Conservation (phyloP, 2,329 filamentous ascomycete species). For the Neophaeococcomyces aloes region DNA sequence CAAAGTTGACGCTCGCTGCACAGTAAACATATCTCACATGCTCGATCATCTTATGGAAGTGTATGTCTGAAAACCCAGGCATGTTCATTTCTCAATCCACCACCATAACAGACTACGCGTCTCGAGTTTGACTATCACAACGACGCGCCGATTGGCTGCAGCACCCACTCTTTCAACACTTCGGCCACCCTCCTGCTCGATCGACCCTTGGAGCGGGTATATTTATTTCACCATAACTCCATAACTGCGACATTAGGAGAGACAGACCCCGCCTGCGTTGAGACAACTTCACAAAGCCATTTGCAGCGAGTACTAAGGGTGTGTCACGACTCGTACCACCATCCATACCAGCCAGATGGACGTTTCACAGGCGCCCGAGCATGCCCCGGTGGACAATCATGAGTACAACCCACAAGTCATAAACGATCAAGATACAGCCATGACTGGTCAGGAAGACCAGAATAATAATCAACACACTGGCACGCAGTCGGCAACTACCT, state of each 20-base stretch:
- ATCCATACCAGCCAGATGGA: constrained; percentile 6
- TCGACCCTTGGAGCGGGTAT: background rate
- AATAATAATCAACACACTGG: constrained; percentile 13
- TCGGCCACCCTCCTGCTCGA: background rate
- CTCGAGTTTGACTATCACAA: background rate
- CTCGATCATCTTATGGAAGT: too few relatives aligned
- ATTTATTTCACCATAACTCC: background rate
- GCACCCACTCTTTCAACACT: background rate
- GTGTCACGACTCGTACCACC: background rate
- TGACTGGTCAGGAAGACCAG: constrained; percentile 15
- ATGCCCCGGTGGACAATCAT: constrained; percentile 12
- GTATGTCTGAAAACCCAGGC: too few relatives aligned
- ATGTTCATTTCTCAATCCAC: too few relatives aligned
- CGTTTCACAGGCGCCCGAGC: background rate
- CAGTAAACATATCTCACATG: too few relatives aligned
- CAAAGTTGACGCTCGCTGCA: too few relatives aligned
- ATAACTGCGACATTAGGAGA: too few relatives aligned
- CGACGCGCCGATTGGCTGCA: constrained; percentile 8
- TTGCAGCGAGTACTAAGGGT: too few relatives aligned
- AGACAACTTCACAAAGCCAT: too few relatives aligned
- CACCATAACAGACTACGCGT: background rate
- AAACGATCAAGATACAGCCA: constrained; percentile 14
- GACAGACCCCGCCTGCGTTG: too few relatives aligned
- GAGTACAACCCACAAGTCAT: constrained; percentile 21
- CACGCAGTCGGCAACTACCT: constrained; percentile 31